These are phyloP conservation scores for Penicillium janthinellum DNA, from an alignment of 2,329 filamentous ascomycete genomes.

Conservation along the genomic window DNA sequence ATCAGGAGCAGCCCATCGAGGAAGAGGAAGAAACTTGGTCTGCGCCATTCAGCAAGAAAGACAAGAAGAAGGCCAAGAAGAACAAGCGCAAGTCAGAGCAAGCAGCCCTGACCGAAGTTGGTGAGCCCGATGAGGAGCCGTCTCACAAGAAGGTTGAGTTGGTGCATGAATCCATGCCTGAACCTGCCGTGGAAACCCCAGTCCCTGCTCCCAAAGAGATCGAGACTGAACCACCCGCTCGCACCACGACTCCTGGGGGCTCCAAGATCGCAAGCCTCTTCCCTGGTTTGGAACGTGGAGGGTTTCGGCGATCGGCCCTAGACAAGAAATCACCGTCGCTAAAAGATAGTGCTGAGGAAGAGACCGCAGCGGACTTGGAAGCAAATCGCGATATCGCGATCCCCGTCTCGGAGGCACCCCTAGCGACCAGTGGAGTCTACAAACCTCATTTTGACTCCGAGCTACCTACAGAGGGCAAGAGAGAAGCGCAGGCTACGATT, in stretches of 20 bases:
- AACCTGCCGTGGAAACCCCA: slow-evolving; percentile 9
- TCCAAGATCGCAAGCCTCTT: slow-evolving; percentile 39
- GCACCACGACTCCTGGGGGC: slow-evolving; percentile 25
- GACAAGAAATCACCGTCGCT: slow-evolving; percentile 26
- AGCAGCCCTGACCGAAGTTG: slow-evolving; percentile 12
- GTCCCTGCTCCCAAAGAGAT: slow-evolving; percentile 23
- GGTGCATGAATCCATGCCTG: slow-evolving; percentile 4
- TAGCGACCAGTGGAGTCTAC: slow-evolving; percentile 35
- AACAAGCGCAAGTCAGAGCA: slow-evolving; percentile 33
- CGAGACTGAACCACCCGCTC: slow-evolving; percentile 19
- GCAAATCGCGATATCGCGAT: slow-evolving; percentile 50
- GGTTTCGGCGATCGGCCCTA: slow-evolving; percentile 31
- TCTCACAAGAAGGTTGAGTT: slow-evolving; percentile 14
- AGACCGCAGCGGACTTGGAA: slow-evolving; percentile 33
- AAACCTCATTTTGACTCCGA: slow-evolving; percentile 44
- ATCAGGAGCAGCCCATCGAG: slow-evolving; percentile 8
- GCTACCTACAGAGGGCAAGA: slow-evolving; percentile 8
- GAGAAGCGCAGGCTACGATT: slow-evolving; percentile 10
- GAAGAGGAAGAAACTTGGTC: slow-evolving; percentile 19
- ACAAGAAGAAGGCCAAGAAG: slow-evolving; percentile 34
- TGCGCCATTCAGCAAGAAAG: slow-evolving; percentile 26
- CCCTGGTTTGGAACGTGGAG: slow-evolving; percentile 38
- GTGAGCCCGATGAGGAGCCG: slow-evolving; percentile 8
- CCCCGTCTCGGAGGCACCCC: slow-evolving; percentile 48
- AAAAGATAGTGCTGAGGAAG: slow-evolving; percentile 47